phyloP scores from a whole-genome alignment of 306 rosid species.

The apple (Malus domestica) region ASM211411v1 NC_041795.1:24813001-24813500 shows the following conservation, averaged over 20 bases:
- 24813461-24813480: constrained; percentile 34
- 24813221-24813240: not conserved
- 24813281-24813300: not conserved
- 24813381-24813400: constrained; percentile 75
- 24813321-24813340: not conserved
- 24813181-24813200: not conserved
- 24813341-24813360: not conserved
- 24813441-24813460: constrained; percentile 71
- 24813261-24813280: not conserved
- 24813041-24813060: not conserved
- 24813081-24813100: not conserved
- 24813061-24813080: not conserved
- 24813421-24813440: constrained; percentile 92
- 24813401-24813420: constrained; percentile 75
- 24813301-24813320: not conserved
- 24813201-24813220: not conserved
- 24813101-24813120: too few species aligned
- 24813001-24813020: not conserved
- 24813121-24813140: not conserved
- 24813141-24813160: not conserved
- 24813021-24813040: not conserved
- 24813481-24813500: constrained; percentile 30
- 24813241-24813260: not conserved
- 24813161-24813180: not conserved
- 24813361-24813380: not conserved